Base-by-base conservation (phyloP, 805 yeast genomes). In the Yarrowia osloensis region DNA sequence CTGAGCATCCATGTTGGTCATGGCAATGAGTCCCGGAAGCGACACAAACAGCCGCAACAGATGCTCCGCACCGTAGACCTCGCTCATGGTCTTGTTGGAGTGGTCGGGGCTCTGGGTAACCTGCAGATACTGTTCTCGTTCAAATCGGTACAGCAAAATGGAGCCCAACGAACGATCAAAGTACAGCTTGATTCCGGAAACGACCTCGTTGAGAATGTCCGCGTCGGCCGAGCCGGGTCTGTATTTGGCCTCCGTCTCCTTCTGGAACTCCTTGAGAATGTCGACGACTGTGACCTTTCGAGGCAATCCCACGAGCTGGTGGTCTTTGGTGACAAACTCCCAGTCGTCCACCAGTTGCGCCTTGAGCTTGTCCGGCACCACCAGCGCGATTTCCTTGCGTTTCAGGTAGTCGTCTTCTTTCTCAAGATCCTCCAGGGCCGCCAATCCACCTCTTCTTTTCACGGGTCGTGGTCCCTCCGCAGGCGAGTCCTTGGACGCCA, bases 321-420 rank as follows among this genome's bases (percentile, higher is more conserved):
- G 88, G 71, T 91, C 90, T 71, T 89, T 90, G 0, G 98, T 92
- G 37, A 94, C 83, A 71, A 81, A 81, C 76, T 94, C 97, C 99
- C 98, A 94, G 79, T 94, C 98, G 75, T 91, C 92, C 0, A 93
- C 96, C 42, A 94, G 78, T 3, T 87, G 72, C 6, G 88, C 79
- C 75, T 92, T 93, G 67, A 94, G 79, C 33, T 81, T 77, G 61
- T 86, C 86, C 1, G 94, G 90, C 8, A 93, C 84, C 15, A 79
- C 78, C 17, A 91, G 72, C 52, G 79, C 75, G 21, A 91, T 81
- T 71, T 88, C 89, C 50, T 80, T 75, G 61, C 79, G 75, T 67
- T 76, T 73, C 67, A 75, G 44, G 57, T 70, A 76, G 42, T 77
- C 78, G 33, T 75, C 79, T 67, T 78, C 78, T 33, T 73, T 69